These are phyloP conservation scores for Ensete glaucum DNA, from an alignment of 176 grass and related monocot species.

Conservation along the genomic window DNA sequence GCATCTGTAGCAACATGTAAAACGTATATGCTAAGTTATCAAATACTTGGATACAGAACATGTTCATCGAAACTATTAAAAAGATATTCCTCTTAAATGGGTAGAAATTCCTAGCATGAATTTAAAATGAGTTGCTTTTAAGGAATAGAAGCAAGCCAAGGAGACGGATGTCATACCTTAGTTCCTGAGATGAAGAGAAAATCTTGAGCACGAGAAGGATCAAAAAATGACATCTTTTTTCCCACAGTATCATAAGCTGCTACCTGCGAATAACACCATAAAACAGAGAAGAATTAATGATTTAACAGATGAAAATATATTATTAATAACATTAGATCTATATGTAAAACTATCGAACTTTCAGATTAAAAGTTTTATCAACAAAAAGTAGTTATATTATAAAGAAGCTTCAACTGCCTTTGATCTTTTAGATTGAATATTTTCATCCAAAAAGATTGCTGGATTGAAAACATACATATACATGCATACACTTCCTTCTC, in stretches of 20 bases:
- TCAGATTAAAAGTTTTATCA: slow-evolving; percentile 12
- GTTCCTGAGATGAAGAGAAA: slow-evolving; percentile 98
- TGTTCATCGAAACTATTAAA: not conserved
- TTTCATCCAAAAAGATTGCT: too few relatives aligned
- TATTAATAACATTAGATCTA: not conserved
- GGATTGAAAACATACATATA: too few relatives aligned
- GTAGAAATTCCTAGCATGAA: not conserved
- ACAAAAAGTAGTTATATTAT: not conserved
- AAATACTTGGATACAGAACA: not conserved
- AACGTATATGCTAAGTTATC: not conserved
- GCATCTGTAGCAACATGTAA: slow-evolving; percentile 42
- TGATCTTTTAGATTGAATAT: too few relatives aligned
- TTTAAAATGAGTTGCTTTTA: not conserved
- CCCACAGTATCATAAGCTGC: slow-evolving; percentile 72
- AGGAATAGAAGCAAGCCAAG: not conserved
- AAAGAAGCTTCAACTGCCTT: too few relatives aligned
- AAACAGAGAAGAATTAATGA: not conserved
- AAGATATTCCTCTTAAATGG: not conserved
- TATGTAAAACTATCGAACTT: not conserved
- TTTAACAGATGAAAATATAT: not conserved
- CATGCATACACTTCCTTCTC: too few relatives aligned
- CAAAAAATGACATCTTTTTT: slow-evolving; percentile 93
- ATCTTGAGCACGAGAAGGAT: slow-evolving; percentile 75
- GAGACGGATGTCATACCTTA: slow-evolving; percentile 32
- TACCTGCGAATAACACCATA: slow-evolving; percentile 33